These are phyloP conservation scores for Diaporthe vaccinii DNA, from an alignment of 2,329 filamentous ascomycete species.

Conservation along the genomic window DNA sequence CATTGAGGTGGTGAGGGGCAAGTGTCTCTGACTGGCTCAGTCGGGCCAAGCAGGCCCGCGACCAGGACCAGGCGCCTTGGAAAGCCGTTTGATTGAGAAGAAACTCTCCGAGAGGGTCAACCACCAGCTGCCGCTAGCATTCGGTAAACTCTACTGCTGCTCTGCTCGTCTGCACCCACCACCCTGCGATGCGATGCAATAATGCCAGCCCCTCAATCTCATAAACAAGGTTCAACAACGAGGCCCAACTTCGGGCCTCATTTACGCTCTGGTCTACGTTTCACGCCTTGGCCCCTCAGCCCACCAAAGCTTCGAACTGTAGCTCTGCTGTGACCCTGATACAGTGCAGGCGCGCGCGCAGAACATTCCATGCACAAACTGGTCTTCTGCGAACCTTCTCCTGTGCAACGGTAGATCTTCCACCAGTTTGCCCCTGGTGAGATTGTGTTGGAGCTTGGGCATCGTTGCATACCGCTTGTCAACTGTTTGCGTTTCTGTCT, in stretches of 20 bases:
- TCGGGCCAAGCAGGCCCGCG: conserved; percentile 10
- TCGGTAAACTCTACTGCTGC: conserved; percentile 10
- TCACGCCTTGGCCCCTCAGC: conserved; percentile 7
- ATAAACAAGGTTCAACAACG: conserved; percentile 1
- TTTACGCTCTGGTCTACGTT: conserved; percentile 10
- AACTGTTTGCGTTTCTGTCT: not conserved
- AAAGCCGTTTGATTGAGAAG: conserved; percentile 22
- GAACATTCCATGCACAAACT: conserved; percentile 24
- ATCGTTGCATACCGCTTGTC: not conserved
- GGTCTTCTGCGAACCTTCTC: not conserved
- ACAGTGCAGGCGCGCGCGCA: not conserved
- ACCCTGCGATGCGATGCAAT: not conserved
- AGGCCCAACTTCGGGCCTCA: not conserved
- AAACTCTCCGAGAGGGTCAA: conserved; percentile 16
- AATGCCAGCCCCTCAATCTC: not conserved
- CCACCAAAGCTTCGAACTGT: conserved; percentile 19
- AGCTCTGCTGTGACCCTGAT: conserved; percentile 14
- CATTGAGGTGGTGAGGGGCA: conserved; percentile 37
- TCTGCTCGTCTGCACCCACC: not conserved
- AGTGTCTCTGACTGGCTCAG: conserved; percentile 31
- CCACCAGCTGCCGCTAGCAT: conserved; percentile 10
- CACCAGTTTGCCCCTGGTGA: not conserved
- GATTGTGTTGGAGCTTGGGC: not conserved
- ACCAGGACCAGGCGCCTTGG: conserved; percentile 27
- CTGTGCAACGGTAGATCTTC: not conserved